Evolutionary conservation across 768 basidiomycete species (phyloP).

Genomic region (Phaffia australis): DNA sequence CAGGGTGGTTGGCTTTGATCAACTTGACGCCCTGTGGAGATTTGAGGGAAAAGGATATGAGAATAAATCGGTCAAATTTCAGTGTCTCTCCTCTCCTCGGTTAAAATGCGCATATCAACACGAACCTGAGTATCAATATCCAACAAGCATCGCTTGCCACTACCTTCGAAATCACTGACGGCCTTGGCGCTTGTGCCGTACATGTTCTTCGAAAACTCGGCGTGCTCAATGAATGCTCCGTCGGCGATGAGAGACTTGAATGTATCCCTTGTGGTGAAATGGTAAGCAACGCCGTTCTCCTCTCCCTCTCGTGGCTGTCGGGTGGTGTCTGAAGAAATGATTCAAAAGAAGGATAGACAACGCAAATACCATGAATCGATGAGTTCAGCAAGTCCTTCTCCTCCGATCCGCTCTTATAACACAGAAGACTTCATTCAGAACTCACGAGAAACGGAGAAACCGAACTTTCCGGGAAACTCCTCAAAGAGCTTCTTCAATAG

Average conservation of each 20-base stretch:
- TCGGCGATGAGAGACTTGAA: conserved; percentile 61
- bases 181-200: conserved; percentile 86
- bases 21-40: conserved; percentile 69
- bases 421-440: conserved; percentile 24
- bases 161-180: conserved; percentile 46
- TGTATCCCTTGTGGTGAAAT: conserved; percentile 61
- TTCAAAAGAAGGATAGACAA: background rate
- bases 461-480: conserved; percentile 72
- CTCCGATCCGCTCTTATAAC: background rate
- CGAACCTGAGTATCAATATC: conserved; percentile 93
- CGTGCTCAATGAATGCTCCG: conserved; percentile 82
- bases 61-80: background rate
- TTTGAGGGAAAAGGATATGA: background rate
- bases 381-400: background rate
- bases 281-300: conserved; percentile 68
- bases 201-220: conserved; percentile 81
- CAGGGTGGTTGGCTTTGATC: conserved; percentile 58
- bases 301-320: conserved; percentile 73
- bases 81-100: background rate
- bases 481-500: conserved; percentile 68
- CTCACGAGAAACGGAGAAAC: conserved; percentile 87
- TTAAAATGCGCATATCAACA: background rate
- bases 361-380: background rate
- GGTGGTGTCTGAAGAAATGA: conserved; percentile 65
- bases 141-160: conserved; percentile 71